These are phyloP conservation scores for Stephania cephalantha DNA, from an alignment of 164 flowering plant species.

Conservation along the genomic window DNA sequence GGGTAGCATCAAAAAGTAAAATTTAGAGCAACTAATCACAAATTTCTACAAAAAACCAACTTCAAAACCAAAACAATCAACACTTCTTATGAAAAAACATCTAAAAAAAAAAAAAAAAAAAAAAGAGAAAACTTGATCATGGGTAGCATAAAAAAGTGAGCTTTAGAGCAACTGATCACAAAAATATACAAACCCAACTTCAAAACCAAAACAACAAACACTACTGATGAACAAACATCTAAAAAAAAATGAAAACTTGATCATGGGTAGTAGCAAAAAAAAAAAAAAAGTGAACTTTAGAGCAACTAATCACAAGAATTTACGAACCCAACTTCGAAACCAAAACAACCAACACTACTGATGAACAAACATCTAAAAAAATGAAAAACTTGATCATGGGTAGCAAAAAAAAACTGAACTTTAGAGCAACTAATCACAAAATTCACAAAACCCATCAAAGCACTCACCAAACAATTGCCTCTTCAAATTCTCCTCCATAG, in stretches of 20 bases:
- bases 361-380: background rate
- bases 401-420: background rate
- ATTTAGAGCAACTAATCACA: background rate
- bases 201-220: background rate
- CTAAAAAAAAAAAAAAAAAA: background rate
- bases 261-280: background rate
- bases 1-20: background rate
- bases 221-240: background rate
- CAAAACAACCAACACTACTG: background rate
- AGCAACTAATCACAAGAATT: background rate
- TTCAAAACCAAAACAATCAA: background rate
- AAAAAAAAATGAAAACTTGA: background rate
- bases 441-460: background rate
- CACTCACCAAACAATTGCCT: conserved; percentile 29
- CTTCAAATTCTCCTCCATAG: conserved; percentile 28
- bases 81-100: background rate
- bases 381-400: background rate
- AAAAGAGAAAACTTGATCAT: too few relatives aligned
- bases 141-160: too few relatives aligned
- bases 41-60: background rate
- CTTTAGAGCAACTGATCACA: too few relatives aligned
- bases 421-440: background rate
- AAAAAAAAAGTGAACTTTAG: background rate
- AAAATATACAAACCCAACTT: background rate
- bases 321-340: too few relatives aligned